Percentiles rank a stretch among this genome's conserved stretches.
Conservation (phyloP, 208 protist genomes). For the Acanthamoeba rhysodes region DNA sequence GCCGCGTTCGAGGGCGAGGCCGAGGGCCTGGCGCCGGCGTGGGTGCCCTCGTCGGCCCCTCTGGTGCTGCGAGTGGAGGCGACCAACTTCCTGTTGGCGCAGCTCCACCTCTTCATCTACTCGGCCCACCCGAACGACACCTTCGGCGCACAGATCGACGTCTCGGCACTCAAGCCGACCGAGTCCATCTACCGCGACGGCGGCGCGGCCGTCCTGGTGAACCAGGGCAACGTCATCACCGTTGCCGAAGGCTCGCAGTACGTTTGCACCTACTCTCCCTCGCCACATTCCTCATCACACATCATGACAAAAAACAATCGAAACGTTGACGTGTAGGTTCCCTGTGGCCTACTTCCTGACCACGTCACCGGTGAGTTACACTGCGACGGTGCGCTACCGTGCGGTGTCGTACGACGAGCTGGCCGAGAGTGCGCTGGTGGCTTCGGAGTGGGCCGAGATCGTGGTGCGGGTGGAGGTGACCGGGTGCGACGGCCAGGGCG, state of each 20-base stretch:
- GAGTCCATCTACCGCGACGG: background rate
- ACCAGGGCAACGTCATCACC: background rate
- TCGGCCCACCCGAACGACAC: background rate
- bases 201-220: background rate
- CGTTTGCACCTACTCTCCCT: too few species aligned
- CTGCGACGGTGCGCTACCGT: background rate
- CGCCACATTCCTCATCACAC: too few species aligned
- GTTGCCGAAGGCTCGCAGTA: background rate
- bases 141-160: background rate
- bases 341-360: background rate
- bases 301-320: too few species aligned
- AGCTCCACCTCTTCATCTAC: background rate
- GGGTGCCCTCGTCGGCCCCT: background rate
- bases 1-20: background rate
- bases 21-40: background rate
- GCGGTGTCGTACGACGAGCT: too few species aligned
- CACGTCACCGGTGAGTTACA: background rate
- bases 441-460: background rate
- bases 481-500: constrained; percentile 29
- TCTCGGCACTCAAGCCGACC: background rate
- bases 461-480: background rate
- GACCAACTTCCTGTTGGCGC: constrained; percentile 18
- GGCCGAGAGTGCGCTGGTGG: background rate
- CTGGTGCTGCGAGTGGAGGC: background rate
- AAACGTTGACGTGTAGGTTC: too few species aligned